Conservation (phyloP, 78 protist species). For the slime mould (Dictyostelium discoideum) region dicty_2.7 NC_007089.4:4158001-4158500, state of each 20-base stretch:
- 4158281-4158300: slow-evolving; percentile 9
- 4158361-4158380: neutral
- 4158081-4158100: neutral
- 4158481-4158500: too few species aligned
- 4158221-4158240: slow-evolving; percentile 49
- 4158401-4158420: neutral
- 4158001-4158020: neutral
- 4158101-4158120: slow-evolving; percentile 74
- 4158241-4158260: slow-evolving; percentile 63
- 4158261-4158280: neutral
- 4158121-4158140: slow-evolving; percentile 43
- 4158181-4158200: slow-evolving; percentile 62
- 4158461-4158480: too few species aligned
- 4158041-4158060: too few species aligned
- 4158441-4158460: neutral
- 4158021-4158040: neutral
- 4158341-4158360: neutral
- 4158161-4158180: slow-evolving; percentile 48
- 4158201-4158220: slow-evolving; percentile 37
- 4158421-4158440: neutral
- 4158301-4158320: neutral
- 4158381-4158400: neutral
- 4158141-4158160: slow-evolving; percentile 45
- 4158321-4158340: neutral
- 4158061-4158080: too few species aligned